These are phyloP conservation scores for Eimeria sp. DNA, from an alignment of 169 alveolate genomes.

Conservation along the genomic window DNA sequence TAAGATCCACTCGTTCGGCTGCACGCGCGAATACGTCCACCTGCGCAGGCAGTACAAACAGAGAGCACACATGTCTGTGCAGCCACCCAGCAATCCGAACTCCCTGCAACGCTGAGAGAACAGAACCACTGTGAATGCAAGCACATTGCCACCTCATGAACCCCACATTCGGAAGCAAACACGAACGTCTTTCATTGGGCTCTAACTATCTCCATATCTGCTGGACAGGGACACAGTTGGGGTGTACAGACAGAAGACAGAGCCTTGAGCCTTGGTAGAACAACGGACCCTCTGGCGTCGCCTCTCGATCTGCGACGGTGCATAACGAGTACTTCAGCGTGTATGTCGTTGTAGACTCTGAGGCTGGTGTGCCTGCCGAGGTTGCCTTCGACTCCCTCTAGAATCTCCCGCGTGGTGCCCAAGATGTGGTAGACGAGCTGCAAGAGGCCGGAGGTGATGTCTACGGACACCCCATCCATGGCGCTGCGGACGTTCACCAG, in stretches of 20 bases:
- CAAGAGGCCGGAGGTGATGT: constrained; percentile 78
- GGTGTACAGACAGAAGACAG: not conserved
- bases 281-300: constrained; percentile 19
- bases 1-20: constrained; percentile 75
- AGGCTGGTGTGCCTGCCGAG: constrained; percentile 77
- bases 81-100: too few relatives aligned
- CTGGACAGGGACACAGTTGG: not conserved
- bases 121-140: not conserved
- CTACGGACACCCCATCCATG: constrained; percentile 78
- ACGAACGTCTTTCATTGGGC: not conserved
- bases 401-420: constrained; percentile 43
- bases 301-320: constrained; percentile 73
- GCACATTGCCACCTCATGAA: not conserved
- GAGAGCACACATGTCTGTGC: not conserved
- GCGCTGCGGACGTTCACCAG: constrained; percentile 60
- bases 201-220: not conserved
- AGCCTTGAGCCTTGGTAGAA: too few relatives aligned
- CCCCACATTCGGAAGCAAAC: not conserved
- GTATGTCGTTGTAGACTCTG: constrained; percentile 79
- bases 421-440: constrained; percentile 78
- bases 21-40: constrained; percentile 73
- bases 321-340: constrained; percentile 78
- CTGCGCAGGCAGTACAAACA: constrained; percentile 29
- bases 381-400: constrained; percentile 65
- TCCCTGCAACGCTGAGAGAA: not conserved